These are phyloP conservation scores for Colletotrichum godetiae DNA, from an alignment of 2,329 filamentous ascomycete species.

Conservation along the genomic window DNA sequence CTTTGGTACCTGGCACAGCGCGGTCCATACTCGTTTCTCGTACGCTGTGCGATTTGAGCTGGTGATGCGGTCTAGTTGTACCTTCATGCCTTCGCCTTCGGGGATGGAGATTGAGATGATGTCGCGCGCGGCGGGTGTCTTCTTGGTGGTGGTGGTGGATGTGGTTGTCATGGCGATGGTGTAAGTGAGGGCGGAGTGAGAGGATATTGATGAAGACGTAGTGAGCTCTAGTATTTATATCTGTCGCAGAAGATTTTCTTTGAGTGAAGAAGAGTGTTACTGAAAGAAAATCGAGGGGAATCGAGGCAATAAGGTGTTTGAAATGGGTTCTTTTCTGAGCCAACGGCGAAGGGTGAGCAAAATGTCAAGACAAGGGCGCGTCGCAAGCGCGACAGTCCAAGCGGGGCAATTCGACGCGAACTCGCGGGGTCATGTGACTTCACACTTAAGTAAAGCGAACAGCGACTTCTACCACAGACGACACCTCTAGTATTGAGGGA, in stretches of 20 bases:
- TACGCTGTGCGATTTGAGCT: conserved; percentile 60
- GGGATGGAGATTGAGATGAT: conserved; percentile 9
- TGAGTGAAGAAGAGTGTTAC: neutral
- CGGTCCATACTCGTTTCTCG: conserved; percentile 74
- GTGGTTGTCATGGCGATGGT: conserved; percentile 25
- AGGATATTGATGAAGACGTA: neutral
- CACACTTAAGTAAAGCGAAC: neutral
- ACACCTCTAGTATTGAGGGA: too few species aligned
- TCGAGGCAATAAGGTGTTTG: neutral
- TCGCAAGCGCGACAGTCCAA: conserved; percentile 7
- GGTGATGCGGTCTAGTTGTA: conserved; percentile 58
- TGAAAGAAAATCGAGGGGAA: too few species aligned
- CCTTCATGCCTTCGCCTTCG: conserved; percentile 44
- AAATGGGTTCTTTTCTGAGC: neutral
- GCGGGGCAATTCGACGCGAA: conserved; percentile 10
- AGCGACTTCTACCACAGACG: too few species aligned
- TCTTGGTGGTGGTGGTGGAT: neutral
- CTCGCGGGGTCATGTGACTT: conserved; percentile 18
- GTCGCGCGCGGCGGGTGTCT: conserved; percentile 1
- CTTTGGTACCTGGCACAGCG: conserved; percentile 80
- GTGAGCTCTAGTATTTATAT: too few species aligned
- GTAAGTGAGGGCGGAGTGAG: neutral
- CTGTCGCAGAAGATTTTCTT: neutral
- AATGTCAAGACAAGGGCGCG: conserved; percentile 35
- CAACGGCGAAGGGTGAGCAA: conserved; percentile 2